Percentiles rank a stretch among this genome's conserved stretches.
Conservation (phyloP, 352 stramenopile species). For the Phytophthora crassamura region DNA sequence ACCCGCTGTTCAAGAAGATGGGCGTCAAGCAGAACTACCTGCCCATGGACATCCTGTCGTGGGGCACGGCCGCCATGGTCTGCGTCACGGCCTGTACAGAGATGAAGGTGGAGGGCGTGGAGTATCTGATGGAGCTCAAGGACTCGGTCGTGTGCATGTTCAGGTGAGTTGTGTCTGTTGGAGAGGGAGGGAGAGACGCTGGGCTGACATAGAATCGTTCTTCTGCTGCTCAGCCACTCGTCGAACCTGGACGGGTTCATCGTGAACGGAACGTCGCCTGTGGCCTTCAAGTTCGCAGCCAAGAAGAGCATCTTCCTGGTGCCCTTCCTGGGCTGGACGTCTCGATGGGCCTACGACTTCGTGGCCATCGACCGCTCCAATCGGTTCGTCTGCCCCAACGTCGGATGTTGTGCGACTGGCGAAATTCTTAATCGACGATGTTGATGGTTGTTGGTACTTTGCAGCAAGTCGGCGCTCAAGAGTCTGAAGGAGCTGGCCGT, state of each 20-base stretch:
- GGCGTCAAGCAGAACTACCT: slow-evolving; percentile 83
- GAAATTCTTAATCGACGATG: not conserved
- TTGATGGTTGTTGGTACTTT: not conserved
- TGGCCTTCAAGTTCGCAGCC: slow-evolving; percentile 83
- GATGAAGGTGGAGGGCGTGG: slow-evolving; percentile 50
- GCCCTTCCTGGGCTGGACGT: slow-evolving; percentile 76
- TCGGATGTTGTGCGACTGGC: not conserved
- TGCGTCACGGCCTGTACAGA: slow-evolving; percentile 64
- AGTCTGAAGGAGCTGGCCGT: slow-evolving; percentile 75
- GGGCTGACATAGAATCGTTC: not conserved
- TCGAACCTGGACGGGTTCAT: slow-evolving; percentile 89
- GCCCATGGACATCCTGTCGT: slow-evolving; percentile 78
- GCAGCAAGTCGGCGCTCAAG: slow-evolving; percentile 61
- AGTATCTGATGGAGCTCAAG: slow-evolving; percentile 59
- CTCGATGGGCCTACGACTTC: slow-evolving; percentile 82
- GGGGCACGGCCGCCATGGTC: slow-evolving; percentile 55
- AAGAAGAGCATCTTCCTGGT: slow-evolving; percentile 89
- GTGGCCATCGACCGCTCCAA: slow-evolving; percentile 83
- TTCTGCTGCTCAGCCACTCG: slow-evolving; percentile 53
- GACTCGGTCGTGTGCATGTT: slow-evolving; percentile 87
- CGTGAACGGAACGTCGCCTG: slow-evolving; percentile 73
- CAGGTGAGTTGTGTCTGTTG: slow-evolving; percentile 43
- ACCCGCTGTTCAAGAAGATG: slow-evolving; percentile 52
- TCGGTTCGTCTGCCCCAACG: slow-evolving; percentile 39
- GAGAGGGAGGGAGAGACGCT: not conserved